Percentiles rank a stretch among this genome's conserved stretches.
phyloP scores from a whole-genome alignment of 106 monocot genomes.

The Apostasia shenzhenica region DNA sequence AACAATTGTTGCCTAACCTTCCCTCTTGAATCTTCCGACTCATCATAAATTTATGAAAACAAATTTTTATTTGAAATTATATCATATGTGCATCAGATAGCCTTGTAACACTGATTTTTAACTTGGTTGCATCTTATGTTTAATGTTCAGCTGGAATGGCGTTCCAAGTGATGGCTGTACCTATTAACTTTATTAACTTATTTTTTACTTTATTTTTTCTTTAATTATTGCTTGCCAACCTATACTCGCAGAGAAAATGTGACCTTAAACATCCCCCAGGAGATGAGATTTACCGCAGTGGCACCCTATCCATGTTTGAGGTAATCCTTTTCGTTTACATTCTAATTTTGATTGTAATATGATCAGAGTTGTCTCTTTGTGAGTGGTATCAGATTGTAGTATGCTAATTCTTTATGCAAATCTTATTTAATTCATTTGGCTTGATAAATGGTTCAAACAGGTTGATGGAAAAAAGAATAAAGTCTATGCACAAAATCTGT shows the following conservation, averaged over 20 bases:
- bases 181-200: background rate
- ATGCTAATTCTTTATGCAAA: background rate
- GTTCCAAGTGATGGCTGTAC: background rate
- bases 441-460: constrained; percentile 25
- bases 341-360: background rate
- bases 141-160: background rate
- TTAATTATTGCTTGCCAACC: background rate
- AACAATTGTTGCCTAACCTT: too few relatives aligned
- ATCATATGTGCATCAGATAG: too few relatives aligned
- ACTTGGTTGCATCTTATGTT: background rate
- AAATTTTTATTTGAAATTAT: too few relatives aligned
- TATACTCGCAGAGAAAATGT: constrained; percentile 66
- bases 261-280: constrained; percentile 97
- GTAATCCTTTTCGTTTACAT: constrained; percentile 20
- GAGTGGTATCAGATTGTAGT: background rate
- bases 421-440: background rate
- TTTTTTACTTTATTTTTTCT: background rate
- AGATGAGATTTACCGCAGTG: constrained; percentile 89
- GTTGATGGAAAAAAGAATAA: constrained; percentile 99
- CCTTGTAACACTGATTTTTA: too few relatives aligned
- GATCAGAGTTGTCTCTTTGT: too few relatives aligned
- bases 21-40: too few relatives aligned
- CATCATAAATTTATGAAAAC: too few relatives aligned
- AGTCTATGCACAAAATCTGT: constrained; percentile 94
- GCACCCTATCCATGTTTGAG: constrained; percentile 98